Conservation (phyloP, 2,329 filamentous ascomycete genomes). For the Xylariaceae sp. region DNA sequence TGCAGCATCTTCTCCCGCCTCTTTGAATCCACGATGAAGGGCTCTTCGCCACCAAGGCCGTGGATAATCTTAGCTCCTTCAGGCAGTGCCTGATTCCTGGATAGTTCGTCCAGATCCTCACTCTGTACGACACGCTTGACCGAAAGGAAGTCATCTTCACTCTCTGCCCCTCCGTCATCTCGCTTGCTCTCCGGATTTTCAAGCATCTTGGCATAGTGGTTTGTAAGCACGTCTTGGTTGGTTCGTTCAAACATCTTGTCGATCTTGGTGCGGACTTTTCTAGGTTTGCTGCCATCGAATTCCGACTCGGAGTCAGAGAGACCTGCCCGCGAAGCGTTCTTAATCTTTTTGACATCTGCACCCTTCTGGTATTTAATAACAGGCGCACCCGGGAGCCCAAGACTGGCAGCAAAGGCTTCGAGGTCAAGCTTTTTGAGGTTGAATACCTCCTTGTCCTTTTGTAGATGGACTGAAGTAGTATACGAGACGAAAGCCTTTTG, state of each 20-base stretch:
- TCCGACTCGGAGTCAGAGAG: constrained; percentile 58
- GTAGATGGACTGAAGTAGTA: constrained; percentile 76
- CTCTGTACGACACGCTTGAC: constrained; percentile 84
- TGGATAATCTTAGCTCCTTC: constrained; percentile 56
- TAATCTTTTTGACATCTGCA: constrained; percentile 78
- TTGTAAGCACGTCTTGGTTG: constrained; percentile 93
- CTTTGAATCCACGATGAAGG: constrained; percentile 86
- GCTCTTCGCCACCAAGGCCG: constrained; percentile 63
- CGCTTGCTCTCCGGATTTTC: constrained; percentile 39
- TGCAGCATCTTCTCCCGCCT: constrained; percentile 91
- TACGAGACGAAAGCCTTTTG: constrained; percentile 97
- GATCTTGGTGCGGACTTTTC: constrained; percentile 84
- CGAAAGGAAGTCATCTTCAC: constrained; percentile 76
- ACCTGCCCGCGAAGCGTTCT: constrained; percentile 74
- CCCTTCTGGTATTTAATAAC: constrained; percentile 92
- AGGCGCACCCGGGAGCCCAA: constrained; percentile 87
- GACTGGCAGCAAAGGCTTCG: constrained; percentile 77
- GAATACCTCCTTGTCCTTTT: constrained; percentile 86
- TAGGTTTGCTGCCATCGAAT: constrained; percentile 47
- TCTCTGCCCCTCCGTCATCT: constrained; percentile 39
- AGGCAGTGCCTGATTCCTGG: constrained; percentile 36
- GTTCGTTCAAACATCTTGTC: constrained; percentile 97
- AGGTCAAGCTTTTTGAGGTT: constrained; percentile 77
- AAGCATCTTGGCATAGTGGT: constrained; percentile 87
- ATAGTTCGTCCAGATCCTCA: constrained; percentile 53